These are phyloP conservation scores for Sclerotinia trifoliorum DNA, from an alignment of 2,329 filamentous ascomycete genomes.

Conservation along the genomic window DNA sequence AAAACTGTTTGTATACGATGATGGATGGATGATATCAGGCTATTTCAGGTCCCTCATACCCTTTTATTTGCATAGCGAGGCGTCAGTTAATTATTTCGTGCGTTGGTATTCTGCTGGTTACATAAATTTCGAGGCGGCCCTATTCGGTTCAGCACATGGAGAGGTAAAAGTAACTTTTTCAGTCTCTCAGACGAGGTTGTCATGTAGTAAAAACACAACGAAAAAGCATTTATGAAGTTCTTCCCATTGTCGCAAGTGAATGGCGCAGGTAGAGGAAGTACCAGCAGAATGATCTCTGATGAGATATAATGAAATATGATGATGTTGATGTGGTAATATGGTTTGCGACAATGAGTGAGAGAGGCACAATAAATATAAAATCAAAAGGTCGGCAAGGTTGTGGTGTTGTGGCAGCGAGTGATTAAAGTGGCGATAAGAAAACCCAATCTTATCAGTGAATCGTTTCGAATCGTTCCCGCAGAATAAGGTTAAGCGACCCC, in stretches of 20 bases:
- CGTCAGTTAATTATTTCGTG: constrained; percentile 26
- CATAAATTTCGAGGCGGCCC: not conserved
- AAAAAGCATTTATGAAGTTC: constrained; percentile 11
- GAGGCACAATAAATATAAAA: not conserved
- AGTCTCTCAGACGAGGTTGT: constrained; percentile 6
- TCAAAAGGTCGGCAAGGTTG: not conserved
- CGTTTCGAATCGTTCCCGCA: not conserved
- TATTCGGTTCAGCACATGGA: not conserved
- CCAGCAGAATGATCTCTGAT: not conserved
- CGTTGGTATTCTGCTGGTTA: constrained; percentile 18
- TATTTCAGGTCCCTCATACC: constrained; percentile 31
- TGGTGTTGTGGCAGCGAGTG: constrained; percentile 3
- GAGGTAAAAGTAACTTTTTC: constrained; percentile 7
- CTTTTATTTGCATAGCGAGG: constrained; percentile 34
- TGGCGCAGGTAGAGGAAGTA: not conserved
- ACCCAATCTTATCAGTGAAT: not conserved
- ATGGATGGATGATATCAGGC: constrained; percentile 26
- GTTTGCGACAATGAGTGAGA: not conserved
- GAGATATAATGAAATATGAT: not conserved
- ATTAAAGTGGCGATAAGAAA: constrained; percentile 20
- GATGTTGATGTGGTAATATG: not conserved
- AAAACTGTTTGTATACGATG: constrained; percentile 26
- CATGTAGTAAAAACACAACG: constrained; percentile 1
- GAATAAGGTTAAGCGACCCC: constrained; percentile 17
- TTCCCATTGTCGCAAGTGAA: not conserved